Evolutionary conservation across 768 basidiomycete genomes (phyloP), one percentile per base, ranked within the genome.

Genomic region (Boletus speciosus): DNA sequence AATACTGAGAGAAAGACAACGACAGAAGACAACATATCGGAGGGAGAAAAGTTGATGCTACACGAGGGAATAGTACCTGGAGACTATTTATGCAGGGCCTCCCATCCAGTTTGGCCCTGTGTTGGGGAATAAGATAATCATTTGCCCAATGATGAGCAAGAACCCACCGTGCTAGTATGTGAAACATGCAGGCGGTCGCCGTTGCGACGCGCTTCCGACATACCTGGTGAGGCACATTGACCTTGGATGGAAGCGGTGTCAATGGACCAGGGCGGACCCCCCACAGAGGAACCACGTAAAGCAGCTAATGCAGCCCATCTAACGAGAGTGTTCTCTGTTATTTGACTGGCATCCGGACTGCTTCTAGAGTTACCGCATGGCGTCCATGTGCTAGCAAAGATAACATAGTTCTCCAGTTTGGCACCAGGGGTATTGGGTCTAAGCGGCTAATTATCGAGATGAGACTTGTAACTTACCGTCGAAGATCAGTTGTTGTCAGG

Each of bases 1-100:
- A 68, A 69, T 14, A 58, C 6, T 1, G 57, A 49, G 10, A 67
- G 46, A 14, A 59, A 10, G 38, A 62, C 40, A 8, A 71, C 23
- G 7, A 50, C 35, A 25, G 43, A 56, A n/a, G 43, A 36, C 12
- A 65, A 32, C 67, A 71, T 71, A 8, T 31, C 32, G 7, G 7
- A 49, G 27, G 36, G 32, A 16, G 9, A n/a, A 29, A 12, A 3
- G 11, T 12, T 16, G n/a, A 8, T 27, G 35, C 16, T 47, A n/a
- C 10, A 15, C 5, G 21, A 16, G 8, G 21, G 34, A 19, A 27
- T 27, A 27, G 35, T 16, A n/a, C 12, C 23, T 23, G 15, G 15
- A 16, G 14, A 9, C n/a, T 25, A 35, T 48, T 48, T 48, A 48
- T 48, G 31, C 11, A 4, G 9, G 10, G 31, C 2, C 31, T 11